phyloP scores from a whole-genome alignment of 352 stramenopile species.

The Phytopythium boreale region DNA sequence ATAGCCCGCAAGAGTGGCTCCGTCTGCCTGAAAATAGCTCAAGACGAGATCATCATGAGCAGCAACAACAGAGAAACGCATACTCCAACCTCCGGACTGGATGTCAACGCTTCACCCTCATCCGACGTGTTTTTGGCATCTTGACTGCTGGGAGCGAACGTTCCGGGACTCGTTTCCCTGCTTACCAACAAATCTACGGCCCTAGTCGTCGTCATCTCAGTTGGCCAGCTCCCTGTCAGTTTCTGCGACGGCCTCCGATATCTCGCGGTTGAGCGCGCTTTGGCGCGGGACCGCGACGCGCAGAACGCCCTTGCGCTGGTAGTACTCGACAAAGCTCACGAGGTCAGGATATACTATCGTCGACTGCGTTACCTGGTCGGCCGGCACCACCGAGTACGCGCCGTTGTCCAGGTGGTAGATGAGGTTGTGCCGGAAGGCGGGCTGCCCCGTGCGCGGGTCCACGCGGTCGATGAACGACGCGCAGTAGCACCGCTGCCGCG shows the following conservation, averaged over 20 bases:
- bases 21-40: neutral
- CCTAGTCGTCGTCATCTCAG: neutral
- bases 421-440: conserved; percentile 65
- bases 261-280: conserved; percentile 53
- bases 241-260: conserved; percentile 23
- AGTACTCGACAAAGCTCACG: conserved; percentile 74
- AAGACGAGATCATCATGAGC: neutral
- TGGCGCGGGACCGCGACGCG: conserved; percentile 42
- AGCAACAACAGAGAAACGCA: neutral
- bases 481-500: conserved; percentile 60
- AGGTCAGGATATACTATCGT: conserved; percentile 63
- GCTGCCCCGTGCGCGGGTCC: conserved; percentile 21
- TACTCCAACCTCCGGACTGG: neutral
- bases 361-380: conserved; percentile 41
- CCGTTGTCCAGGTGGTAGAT: conserved; percentile 66
- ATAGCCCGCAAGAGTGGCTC: neutral
- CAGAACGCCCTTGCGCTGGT: conserved; percentile 66
- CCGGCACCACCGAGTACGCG: conserved; percentile 58
- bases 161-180: neutral
- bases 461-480: conserved; percentile 63
- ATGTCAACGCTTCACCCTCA: neutral
- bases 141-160: neutral
- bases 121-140: neutral
- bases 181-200: neutral
- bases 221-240: neutral